phyloP scores from a whole-genome alignment of 306 rosid species.

The Cucurbita maxima region DNA sequence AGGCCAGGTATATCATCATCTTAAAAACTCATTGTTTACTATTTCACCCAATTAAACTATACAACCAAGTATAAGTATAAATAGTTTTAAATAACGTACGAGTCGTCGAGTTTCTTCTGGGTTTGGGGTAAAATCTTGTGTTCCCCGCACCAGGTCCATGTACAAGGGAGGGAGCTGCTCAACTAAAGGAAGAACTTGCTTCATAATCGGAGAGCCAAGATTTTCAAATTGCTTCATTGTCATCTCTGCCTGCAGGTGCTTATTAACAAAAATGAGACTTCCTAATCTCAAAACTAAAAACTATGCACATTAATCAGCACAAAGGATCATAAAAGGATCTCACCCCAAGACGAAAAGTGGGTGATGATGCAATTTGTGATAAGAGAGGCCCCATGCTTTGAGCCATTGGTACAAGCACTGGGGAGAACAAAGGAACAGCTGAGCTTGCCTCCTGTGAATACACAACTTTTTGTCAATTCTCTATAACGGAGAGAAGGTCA shows the following conservation, averaged over 20 bases:
- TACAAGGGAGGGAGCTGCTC: slow-evolving; percentile 96
- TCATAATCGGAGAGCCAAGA: slow-evolving; percentile 88
- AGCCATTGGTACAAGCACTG: slow-evolving; percentile 84
- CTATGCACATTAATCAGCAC: background rate
- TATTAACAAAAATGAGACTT: slow-evolving; percentile 17
- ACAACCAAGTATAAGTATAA: background rate
- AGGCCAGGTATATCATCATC: background rate
- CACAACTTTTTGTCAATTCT: background rate
- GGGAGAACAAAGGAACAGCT: slow-evolving; percentile 85
- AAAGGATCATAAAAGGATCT: slow-evolving; percentile 12
- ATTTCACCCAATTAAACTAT: background rate
- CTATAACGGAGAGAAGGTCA: background rate
- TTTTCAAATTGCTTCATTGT: slow-evolving; percentile 66
- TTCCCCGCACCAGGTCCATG: slow-evolving; percentile 78
- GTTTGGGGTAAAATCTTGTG: slow-evolving; percentile 74
- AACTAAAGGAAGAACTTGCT: slow-evolving; percentile 91
- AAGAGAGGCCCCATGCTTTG: slow-evolving; percentile 88
- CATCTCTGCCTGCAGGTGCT: slow-evolving; percentile 75
- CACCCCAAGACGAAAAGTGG: slow-evolving; percentile 85
- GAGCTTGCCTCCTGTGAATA: slow-evolving; percentile 74
- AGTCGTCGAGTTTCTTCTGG: slow-evolving; percentile 84
- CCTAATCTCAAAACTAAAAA: background rate
- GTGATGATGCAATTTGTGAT: slow-evolving; percentile 82
- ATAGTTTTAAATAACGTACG: slow-evolving; percentile 26
- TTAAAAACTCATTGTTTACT: background rate